Evolutionary conservation across 768 basidiomycete species (phyloP), one percentile per base, ranked within the genome.

Genomic region (Pisolithus microcarpus): DNA sequence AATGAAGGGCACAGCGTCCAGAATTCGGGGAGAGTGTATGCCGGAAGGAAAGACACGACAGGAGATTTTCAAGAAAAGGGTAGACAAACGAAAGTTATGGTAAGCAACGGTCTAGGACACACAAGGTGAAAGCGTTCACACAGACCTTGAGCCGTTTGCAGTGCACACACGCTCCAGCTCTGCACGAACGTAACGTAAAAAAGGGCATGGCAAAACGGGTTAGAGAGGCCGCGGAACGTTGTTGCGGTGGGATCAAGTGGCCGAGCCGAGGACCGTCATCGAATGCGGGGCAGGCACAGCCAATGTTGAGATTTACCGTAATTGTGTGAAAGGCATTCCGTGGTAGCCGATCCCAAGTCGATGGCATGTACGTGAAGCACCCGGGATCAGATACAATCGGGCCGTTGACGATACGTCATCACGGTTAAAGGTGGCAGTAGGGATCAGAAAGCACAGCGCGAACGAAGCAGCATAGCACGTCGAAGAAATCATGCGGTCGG

Each of bases 111-210:
- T 42, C 21, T 39, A 24, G 13, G 21, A 55, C 26, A 16, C 44
- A 38, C 50, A 42, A 57, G 58, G 45, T 47, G 24, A 48, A 48
- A 44, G 30, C 4, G 6, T 26, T 52, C 30, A 70, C 30, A 70
- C 80, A 52, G 68, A 85, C 87, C 84, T 91, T 91, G 60, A 91
- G 80, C 62, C 82, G 85, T 67, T 90, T 91, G 77, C 89, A 91
- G 61, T 91, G 81, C 3, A 78, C 85, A 67, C 89, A 91, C 39
- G 89, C 89, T 51, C 89, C 87, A 55, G 84, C 82, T 39, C 87
- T 91, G 65, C 39, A 57, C 26, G 36, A 24, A 39, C 46, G 42
- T 52, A 31, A 47, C 49, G 38, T 49, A 10, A 46, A 16, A 1
- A n/a, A 38, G 40, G 58, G 26, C 8, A 28, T 23, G 48, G 52